Evolutionary conservation across 1,284 basidiomycete genomes (phyloP).

Genomic region (Acaromyces ingoldii): DNA sequence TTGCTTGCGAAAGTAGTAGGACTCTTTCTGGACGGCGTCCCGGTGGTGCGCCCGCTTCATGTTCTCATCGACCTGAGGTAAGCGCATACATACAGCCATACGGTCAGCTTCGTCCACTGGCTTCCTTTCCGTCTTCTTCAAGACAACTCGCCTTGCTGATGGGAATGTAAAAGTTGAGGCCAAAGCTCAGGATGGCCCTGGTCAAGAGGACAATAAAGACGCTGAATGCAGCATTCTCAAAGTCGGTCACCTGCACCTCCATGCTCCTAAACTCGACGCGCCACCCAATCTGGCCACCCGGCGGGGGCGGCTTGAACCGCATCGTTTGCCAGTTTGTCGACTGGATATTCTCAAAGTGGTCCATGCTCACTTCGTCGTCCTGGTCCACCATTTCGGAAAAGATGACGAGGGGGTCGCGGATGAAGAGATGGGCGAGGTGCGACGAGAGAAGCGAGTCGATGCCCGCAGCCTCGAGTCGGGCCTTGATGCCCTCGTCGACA

Average conservation of each 20-base stretch:
- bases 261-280: conserved; percentile 96
- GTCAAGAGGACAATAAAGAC: conserved; percentile 91
- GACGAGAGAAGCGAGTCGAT: conserved; percentile 81
- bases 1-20: conserved; percentile 86
- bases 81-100: conserved; percentile 42
- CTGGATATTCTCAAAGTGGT: conserved; percentile 99
- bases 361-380: conserved; percentile 77
- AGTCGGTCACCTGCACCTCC: conserved; percentile 98
- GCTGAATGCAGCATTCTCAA: conserved; percentile 95
- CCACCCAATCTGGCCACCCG: conserved; percentile 89
- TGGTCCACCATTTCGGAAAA: conserved; percentile 92
- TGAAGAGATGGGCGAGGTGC: conserved; percentile 92
- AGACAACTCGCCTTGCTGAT: conserved; percentile 73
- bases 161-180: conserved; percentile 91
- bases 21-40: conserved; percentile 68
- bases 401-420: conserved; percentile 91
- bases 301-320: conserved; percentile 88
- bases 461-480: conserved; percentile 54
- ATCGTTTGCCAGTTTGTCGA: conserved; percentile 99
- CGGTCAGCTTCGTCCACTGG: no score
- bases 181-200: conserved; percentile 82
- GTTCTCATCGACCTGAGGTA: conserved; percentile 74
- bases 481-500: conserved; percentile 62
- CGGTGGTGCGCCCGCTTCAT: conserved; percentile 84
- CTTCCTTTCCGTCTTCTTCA: background rate